Conservation (phyloP, 192 early-diverging fungal species). For the Linnemannia hyalina region DNA sequence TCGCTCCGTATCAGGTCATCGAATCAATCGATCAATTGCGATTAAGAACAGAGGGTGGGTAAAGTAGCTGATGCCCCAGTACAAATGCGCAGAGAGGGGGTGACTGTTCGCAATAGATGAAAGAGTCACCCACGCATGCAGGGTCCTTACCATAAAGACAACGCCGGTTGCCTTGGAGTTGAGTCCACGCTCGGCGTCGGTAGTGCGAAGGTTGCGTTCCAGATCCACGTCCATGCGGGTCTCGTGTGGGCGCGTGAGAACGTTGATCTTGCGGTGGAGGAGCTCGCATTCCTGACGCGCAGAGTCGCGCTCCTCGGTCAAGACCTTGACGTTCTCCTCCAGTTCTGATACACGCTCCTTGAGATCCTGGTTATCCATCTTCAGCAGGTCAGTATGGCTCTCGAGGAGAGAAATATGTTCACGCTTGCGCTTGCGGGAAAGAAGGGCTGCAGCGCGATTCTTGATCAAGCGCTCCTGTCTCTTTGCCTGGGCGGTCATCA, state of each 20-base stretch:
- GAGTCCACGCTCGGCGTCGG: constrained; percentile 43
- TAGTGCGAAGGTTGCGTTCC: constrained; percentile 36
- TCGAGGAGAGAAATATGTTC: constrained; percentile 87
- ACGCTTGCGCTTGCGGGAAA: constrained; percentile 91
- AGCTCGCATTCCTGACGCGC: constrained; percentile 52
- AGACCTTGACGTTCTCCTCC: constrained; percentile 65
- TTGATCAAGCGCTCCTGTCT: constrained; percentile 91
- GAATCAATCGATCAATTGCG: constrained; percentile 8
- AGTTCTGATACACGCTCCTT: constrained; percentile 69
- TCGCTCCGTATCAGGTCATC: constrained; percentile 7
- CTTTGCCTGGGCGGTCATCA: constrained; percentile 70
- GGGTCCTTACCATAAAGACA: constrained; percentile 70
- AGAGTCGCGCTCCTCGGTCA: constrained; percentile 60
- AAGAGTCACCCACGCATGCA: not conserved
- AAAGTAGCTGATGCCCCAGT: not conserved
- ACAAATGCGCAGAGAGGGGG: not conserved
- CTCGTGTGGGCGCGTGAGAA: constrained; percentile 19
- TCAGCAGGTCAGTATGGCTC: constrained; percentile 62
- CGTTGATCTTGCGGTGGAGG: constrained; percentile 24
- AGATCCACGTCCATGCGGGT: constrained; percentile 53
- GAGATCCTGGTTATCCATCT: constrained; percentile 72
- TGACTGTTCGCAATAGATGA: not conserved
- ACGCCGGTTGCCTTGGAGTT: constrained; percentile 67
- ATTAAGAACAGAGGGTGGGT: not conserved
- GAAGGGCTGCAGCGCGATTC: constrained; percentile 90